A percentile compares a stretch with the other conserved stretches of the same genome.
Evolutionary conservation across 2,329 filamentous ascomycete species (phyloP).

Genomic region (Neofusicoccum kwambonambiense): DNA sequence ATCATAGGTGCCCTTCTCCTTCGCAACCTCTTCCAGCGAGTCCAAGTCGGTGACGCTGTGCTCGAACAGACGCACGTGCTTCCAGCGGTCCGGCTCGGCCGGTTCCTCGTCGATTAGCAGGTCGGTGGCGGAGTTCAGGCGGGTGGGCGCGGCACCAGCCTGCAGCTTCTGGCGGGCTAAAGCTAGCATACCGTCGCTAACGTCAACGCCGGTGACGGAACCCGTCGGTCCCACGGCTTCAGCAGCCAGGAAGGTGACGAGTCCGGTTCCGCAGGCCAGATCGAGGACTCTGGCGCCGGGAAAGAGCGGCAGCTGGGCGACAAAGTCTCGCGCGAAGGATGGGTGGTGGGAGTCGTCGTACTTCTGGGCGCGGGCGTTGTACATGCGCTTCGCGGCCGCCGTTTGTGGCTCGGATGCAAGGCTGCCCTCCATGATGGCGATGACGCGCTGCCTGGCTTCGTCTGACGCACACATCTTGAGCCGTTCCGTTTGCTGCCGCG

Average conservation of each 20-base stretch:
- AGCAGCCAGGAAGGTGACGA: constrained; percentile 41
- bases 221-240: constrained; percentile 40
- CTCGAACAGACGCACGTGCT: constrained; percentile 35
- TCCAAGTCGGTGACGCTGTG: constrained; percentile 40
- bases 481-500: neutral
- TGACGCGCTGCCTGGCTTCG: neutral
- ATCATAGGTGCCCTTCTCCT: constrained; percentile 30
- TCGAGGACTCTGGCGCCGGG: constrained; percentile 45
- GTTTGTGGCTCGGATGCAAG: neutral
- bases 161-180: constrained; percentile 2
- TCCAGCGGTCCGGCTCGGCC: constrained; percentile 24
- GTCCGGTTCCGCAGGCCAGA: constrained; percentile 47
- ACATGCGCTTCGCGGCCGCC: constrained; percentile 30
- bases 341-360: constrained; percentile 46
- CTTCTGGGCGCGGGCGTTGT: constrained; percentile 34
- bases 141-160: neutral
- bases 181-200: constrained; percentile 35
- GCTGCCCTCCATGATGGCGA: constrained; percentile 5
- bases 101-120: constrained; percentile 24
- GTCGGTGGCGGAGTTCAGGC: neutral
- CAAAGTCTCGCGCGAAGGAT: constrained; percentile 40
- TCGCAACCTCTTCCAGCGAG: constrained; percentile 20
- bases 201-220: constrained; percentile 42
- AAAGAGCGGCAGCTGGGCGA: constrained; percentile 30
- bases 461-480: neutral